Base-by-base conservation (phyloP, 495 filamentous ascomycete genomes). In the Xylona heveae region DNA sequence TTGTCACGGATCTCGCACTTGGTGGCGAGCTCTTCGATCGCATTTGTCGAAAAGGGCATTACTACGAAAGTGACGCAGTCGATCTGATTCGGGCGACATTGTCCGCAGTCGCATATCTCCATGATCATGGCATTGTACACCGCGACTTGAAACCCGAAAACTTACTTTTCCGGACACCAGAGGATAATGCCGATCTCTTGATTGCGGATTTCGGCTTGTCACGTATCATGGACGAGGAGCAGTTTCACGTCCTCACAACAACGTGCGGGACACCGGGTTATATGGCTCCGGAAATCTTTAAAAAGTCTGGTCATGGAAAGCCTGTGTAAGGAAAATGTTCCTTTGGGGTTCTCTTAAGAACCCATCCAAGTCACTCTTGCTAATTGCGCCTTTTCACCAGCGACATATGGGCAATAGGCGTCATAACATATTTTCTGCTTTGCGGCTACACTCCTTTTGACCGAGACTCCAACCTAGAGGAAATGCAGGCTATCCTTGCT, bases 361-460 rank as follows among this genome's bases (percentile, higher is more conserved):
- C n/a, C n/a, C 24, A 9, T 12, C 22, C 16, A 15, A 24, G 27
- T 31, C 18, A 35, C 9, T 33, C 27, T 17, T 21, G 17, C 38
- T 41, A 24, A 40, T 24, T 15, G 13, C 23, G 24, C 12, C 21
- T 31, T 23, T 5, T 17, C 3, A 19, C 14, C 34, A 77, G 73
- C 35, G 75, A 81, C 43, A 61, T 81, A 38, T 81, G 75, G 75
- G 75, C 75, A 33, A 74, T 80, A 35, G 76, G 76, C 28, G 75
- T 81, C 3, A 85, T 85, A 42, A 79, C 78, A 9, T 97, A 95
- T 56, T 97, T 97, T 62, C 61, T 97, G 10, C 71, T 97, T 33
- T 97, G 88, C 55, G 88, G 88, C 38, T 95, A 94, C 56, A 95
- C 90, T 8, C 88, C 90, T 33, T 97, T 97, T 49, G 88, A 97